Conservation (phyloP, 345 rosid species). For the Salix caprea region DNA sequence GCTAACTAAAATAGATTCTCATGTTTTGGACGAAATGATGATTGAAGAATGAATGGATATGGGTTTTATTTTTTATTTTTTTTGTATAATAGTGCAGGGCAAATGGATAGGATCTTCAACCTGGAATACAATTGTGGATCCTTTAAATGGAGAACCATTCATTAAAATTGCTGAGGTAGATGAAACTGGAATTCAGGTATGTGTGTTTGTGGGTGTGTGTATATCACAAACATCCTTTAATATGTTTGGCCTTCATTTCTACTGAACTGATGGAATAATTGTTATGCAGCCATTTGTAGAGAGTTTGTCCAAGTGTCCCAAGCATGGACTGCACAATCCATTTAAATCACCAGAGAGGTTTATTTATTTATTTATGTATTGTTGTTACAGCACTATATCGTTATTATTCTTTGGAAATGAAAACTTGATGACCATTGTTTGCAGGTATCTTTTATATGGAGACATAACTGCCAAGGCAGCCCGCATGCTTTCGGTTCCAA, state of each 20-base stretch:
- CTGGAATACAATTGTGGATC: slow-evolving; percentile 68
- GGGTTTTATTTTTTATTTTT: not conserved
- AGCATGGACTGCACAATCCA: slow-evolving; percentile 97
- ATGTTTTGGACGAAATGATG: not conserved
- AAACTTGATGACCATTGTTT: not conserved
- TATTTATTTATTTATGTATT: not conserved
- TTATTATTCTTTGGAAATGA: no score
- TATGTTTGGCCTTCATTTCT: not conserved
- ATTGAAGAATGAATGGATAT: slow-evolving; percentile 7
- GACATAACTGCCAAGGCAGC: slow-evolving; percentile 84
- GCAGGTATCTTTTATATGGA: slow-evolving; percentile 88
- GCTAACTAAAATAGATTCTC: not conserved
- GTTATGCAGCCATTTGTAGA: slow-evolving; percentile 85
- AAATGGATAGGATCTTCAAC: slow-evolving; percentile 72
- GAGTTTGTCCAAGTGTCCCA: slow-evolving; percentile 88
- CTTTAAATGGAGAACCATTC: slow-evolving; percentile 91
- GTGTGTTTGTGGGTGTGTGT: not conserved
- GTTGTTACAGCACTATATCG: no score
- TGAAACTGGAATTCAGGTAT: slow-evolving; percentile 70
- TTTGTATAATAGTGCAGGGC: slow-evolving; percentile 63
- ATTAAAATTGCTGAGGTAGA: slow-evolving; percentile 78
- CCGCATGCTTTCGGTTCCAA: slow-evolving; percentile 77
- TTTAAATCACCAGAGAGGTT: slow-evolving; percentile 96
- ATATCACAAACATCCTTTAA: not conserved
- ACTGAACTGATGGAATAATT: slow-evolving; percentile 18